Conservation (phyloP, 2,329 filamentous ascomycete species). For the Aspergillus candidus region DNA sequence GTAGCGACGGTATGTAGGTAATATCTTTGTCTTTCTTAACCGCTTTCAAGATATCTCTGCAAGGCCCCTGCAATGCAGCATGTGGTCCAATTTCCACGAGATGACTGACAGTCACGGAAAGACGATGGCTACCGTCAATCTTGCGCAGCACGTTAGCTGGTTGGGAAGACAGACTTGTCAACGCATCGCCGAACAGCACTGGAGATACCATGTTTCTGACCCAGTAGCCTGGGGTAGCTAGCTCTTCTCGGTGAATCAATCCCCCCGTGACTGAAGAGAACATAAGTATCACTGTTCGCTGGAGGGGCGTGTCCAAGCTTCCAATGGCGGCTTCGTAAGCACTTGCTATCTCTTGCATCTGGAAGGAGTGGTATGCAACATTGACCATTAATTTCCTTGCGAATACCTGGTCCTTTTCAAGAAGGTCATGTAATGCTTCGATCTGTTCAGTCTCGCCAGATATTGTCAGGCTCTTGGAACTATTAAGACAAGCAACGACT, state of each 20-base stretch:
- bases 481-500: conserved; percentile 1
- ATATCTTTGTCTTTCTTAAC: not conserved
- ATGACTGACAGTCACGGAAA: conserved; percentile 1
- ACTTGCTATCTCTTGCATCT: not conserved
- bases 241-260: not conserved
- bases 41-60: conserved; percentile 6
- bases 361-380: conserved; percentile 1
- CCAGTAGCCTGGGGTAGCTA: conserved; percentile 19
- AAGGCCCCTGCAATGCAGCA: conserved; percentile 13
- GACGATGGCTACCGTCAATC: not conserved
- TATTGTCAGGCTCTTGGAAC: conserved; percentile 1
- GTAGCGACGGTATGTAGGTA: not conserved
- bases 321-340: not conserved
- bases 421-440: not conserved
- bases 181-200: conserved; percentile 22
- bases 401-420: not conserved
- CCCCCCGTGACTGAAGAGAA: conserved; percentile 15
- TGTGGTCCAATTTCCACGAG: conserved; percentile 22
- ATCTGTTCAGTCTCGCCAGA: not conserved
- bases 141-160: not conserved
- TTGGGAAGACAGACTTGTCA: conserved; percentile 4
- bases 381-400: not conserved
- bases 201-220: conserved; percentile 20
- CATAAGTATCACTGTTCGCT: conserved; percentile 41
- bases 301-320: conserved; percentile 41